Evolutionary conservation across 352 stramenopile genomes (phyloP), one percentile per base, ranked within the genome.

Genomic region (Pythium oligandrum): DNA sequence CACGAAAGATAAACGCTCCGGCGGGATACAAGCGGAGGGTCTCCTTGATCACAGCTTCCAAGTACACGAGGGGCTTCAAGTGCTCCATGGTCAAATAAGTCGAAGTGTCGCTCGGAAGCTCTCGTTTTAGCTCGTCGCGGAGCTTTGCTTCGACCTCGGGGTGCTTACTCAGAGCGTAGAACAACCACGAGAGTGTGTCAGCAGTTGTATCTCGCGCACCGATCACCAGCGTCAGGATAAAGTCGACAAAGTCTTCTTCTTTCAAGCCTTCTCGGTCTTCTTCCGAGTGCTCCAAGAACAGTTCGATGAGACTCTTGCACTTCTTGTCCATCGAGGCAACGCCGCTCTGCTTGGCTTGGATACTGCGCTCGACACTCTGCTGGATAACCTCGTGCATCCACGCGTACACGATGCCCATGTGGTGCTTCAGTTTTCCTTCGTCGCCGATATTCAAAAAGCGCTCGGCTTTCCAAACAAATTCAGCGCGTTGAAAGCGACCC

Each of bases 181-280:
- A 63, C 7, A 84, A 66, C 83, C 83, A 93, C 40, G 63, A 70
- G 30, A 93, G 47, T 26, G 80, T 78, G 52, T 53, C 68, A 2
- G 83, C 76, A 3, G 83, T 92, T 1, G 75, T 93, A 51, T 92
- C 83, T 40, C 78, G 70, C 4, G 83, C 83, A n/a, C 75, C 83
- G 12, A 82, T 47, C 35, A 94, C 54, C 44, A 93, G 72, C 6
- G 68, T 69, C 9, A 93, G 64, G 4, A 80, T 70, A 17, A 94
- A 61, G 40, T 93, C 78, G 7, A 78, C 51, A 26, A 93, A 61
- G 50, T 76, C 79, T 37, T 53, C 48, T 53, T 33, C 10, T 64
- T 61, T 4, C 40, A 33, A 8, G 48, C 44, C 26, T 59, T 65
- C 55, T 70, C 70, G n/a, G 6, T 12, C 45, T 39, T 66, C 48